These are phyloP conservation scores for Suhomyces tanzawaensis DNA, from an alignment of 805 yeast species.

Conservation along the genomic window DNA sequence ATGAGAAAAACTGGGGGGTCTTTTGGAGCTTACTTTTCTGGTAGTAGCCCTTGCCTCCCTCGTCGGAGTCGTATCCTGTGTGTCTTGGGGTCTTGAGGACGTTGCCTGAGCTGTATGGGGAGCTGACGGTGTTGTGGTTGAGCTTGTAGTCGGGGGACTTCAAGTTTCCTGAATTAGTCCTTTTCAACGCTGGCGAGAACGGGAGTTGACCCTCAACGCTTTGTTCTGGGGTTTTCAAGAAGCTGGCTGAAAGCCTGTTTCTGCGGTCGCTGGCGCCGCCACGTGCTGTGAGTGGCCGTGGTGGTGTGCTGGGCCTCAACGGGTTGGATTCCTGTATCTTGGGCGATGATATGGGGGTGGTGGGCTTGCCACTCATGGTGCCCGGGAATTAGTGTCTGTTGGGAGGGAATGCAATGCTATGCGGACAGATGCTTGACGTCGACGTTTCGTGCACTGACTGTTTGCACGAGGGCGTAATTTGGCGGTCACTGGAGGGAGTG, in stretches of 20 bases:
- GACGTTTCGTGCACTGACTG: too few species aligned
- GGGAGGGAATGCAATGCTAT: too few species aligned
- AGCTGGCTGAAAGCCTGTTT: slow-evolving; percentile 27
- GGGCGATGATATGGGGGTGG: slow-evolving; percentile 38
- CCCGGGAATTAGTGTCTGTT: too few species aligned
- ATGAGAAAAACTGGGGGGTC: slow-evolving; percentile 41
- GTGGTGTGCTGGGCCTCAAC: slow-evolving; percentile 26
- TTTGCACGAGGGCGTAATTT: too few species aligned
- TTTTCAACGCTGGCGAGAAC: slow-evolving; percentile 38
- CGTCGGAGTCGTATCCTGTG: slow-evolving; percentile 31
- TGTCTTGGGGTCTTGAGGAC: slow-evolving; percentile 34
- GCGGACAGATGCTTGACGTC: too few species aligned
- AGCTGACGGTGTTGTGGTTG: slow-evolving; percentile 21
- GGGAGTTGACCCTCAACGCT: slow-evolving; percentile 23
- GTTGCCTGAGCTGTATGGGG: slow-evolving; percentile 26
- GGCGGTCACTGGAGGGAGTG: too few species aligned
- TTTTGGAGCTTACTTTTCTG: slow-evolving; percentile 26
- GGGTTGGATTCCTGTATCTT: slow-evolving; percentile 20
- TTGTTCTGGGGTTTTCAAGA: slow-evolving; percentile 39
- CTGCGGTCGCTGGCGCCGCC: slow-evolving; percentile 10
- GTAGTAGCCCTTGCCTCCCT: slow-evolving; percentile 13
- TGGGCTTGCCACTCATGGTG: slow-evolving; percentile 20
- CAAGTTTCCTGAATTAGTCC: slow-evolving; percentile 28
- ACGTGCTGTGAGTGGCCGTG: background rate
- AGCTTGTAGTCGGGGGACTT: slow-evolving; percentile 36